Evolutionary conservation across 1,284 basidiomycete genomes (phyloP), one percentile per base, ranked within the genome.

Genomic region (Ceratobasidium papillatum): DNA sequence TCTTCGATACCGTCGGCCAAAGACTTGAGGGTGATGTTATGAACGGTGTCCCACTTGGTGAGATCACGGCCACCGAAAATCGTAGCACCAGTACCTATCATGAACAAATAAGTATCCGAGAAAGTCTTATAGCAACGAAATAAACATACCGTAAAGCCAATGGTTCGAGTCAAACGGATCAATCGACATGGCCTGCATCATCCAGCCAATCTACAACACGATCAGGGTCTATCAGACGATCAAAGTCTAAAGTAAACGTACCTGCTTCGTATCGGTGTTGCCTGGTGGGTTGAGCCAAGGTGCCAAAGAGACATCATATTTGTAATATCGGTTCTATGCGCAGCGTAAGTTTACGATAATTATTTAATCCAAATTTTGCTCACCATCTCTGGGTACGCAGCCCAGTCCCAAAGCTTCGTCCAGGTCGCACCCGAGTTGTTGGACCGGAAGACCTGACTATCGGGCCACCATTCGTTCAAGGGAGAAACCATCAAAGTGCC

Each of bases 1-100:
- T 91, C 88, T 80, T 91, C 89, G n/a, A 91, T 83, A 17, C 89
- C 89, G 77, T 89, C 86, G 1, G 89, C 89, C 63, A 90, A 81
- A 0, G 86, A 87, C 74, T 87, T 84, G 69, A 90, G 81, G 0
- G 88, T 87, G 34, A 91, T 84, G 76, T 89, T 90, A 78, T 86
- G 88, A 2, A 78, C 79, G 0, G 85, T 84, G 78, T 90, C 89
- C 89, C 89, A 90, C 81, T 88, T 80, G 9, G 81, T 77, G 49
- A 85, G 78, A 77, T 90, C 87, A 73, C 84, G 86, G 8, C 88
- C 87, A 11, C 89, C 89, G 54, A 87, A 87, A 54, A 76, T 62
- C 9, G 75, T 76, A 22, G 74, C 63, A 61, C 74, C 68, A 47
- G 68, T 71, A 27, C 68, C 76, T 59, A 36, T 17, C 4, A 3